phyloP scores from a whole-genome alignment of 352 stramenopile genomes.

The Globisporangium polare region DNA sequence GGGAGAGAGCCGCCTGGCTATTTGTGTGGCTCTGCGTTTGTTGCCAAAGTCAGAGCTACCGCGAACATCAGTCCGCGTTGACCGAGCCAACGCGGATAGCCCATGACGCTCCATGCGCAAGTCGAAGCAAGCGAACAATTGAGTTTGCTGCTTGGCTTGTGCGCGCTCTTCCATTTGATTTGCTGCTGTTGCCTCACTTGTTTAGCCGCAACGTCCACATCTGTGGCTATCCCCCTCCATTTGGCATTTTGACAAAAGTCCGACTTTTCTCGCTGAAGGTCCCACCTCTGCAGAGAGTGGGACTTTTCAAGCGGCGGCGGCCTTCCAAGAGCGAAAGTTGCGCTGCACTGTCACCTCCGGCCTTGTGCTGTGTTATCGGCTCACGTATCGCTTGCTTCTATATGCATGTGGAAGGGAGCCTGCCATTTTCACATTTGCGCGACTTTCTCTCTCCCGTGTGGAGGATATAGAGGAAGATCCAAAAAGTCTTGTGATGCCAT shows the following conservation, averaged over 20 bases:
- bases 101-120: no score
- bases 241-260: neutral
- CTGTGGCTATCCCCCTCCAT: neutral
- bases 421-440: neutral
- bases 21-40: neutral
- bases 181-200: neutral
- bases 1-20: conserved; percentile 8
- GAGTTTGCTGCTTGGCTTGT: neutral
- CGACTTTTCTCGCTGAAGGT: neutral
- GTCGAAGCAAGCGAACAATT: no score
- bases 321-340: neutral
- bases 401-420: neutral
- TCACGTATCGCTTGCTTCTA: neutral
- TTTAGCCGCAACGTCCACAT: neutral
- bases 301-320: neutral
- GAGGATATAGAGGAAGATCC: neutral
- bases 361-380: no score
- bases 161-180: neutral
- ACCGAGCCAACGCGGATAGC: no score
- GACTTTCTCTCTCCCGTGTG: neutral
- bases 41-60: neutral
- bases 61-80: neutral
- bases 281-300: neutral
- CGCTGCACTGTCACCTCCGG: no score
- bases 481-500: neutral